These are phyloP conservation scores for Fusarium nematophilum DNA, from an alignment of 2,329 filamentous ascomycete genomes.

Conservation along the genomic window DNA sequence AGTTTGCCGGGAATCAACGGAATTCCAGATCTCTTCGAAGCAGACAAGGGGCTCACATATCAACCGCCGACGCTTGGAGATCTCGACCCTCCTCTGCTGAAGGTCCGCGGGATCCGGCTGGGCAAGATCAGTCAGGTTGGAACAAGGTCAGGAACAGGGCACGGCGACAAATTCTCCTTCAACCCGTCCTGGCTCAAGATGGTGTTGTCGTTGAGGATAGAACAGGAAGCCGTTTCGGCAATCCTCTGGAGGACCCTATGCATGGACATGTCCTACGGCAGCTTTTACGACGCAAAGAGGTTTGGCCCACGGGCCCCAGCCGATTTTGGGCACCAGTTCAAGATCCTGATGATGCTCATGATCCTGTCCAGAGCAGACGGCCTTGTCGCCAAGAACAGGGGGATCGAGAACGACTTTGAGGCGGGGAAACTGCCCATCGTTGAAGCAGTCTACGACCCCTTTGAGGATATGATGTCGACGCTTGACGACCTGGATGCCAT, in stretches of 20 bases:
- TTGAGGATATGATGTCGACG: conserved; percentile 28
- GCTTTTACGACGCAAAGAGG: conserved; percentile 29
- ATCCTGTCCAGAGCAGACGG: conserved; percentile 50
- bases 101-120: conserved; percentile 21
- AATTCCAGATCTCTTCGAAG: conserved; percentile 32
- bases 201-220: conserved; percentile 27
- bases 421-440: not conserved
- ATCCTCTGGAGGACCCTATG: conserved; percentile 43
- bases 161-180: conserved; percentile 36
- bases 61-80: not conserved
- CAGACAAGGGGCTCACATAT: conserved; percentile 34
- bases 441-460: conserved; percentile 30
- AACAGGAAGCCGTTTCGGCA: conserved; percentile 19
- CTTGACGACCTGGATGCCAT: conserved; percentile 36
- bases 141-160: conserved; percentile 20
- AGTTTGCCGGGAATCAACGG: conserved; percentile 34
- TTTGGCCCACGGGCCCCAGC: conserved; percentile 29
- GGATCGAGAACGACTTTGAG: conserved; percentile 30
- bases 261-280: conserved; percentile 40
- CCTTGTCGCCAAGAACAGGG: conserved; percentile 46
- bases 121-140: conserved; percentile 24
- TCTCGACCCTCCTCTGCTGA: conserved; percentile 9
- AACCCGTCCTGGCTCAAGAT: conserved; percentile 37
- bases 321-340: conserved; percentile 35
- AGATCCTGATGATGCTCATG: conserved; percentile 36